Evolutionary conservation across 495 filamentous ascomycete genomes (phyloP), one percentile per base, ranked within the genome.

Genomic region (Eremomyces bilateralis): DNA sequence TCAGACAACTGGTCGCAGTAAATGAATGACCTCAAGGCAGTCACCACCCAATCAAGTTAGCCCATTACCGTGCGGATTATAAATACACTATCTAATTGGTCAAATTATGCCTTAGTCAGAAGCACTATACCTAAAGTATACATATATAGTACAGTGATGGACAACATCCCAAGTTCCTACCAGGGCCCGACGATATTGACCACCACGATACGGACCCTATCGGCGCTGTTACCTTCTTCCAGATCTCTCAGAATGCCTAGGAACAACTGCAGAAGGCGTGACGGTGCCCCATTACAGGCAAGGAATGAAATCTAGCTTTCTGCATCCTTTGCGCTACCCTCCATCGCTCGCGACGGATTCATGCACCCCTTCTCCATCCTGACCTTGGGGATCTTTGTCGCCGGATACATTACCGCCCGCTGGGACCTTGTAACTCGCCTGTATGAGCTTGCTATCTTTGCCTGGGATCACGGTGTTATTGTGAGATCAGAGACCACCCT

Each of bases 401-500:
- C 88, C 58, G 88, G 88, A 57, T 99, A 99, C 64, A 94, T 81
- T 53, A 94, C 90, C 57, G 88, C 88, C 48, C 75, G 90, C 62
- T 95, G 83, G 82, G 84, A 94, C 56, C 72, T 99, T 35, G 83
- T 94, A 43, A 92, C 82, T 37, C 75, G 82, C 43, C 66, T 93
- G 36, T 85, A 92, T 73, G 84, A 95, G 56, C 66, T 99, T 46
- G 79, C 80, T 35, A 79, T 88, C 35, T 99, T 94, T 53, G 88
- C 90, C 44, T 92, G 82, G 84, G 80, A 91, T 54, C 80, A 93
- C 80, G 83, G 84, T 50, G 88, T 99, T 48, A 79, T 97, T 50
- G 85, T 93, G 60, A 57, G 82, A 61, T 3, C 20, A 24, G 18
- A 16, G 30, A 6, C 30, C 30, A 6, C 10, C 18, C 10, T 18